Conservation (phyloP, 179 eudicot species). For the Camellia oleifera region DNA sequence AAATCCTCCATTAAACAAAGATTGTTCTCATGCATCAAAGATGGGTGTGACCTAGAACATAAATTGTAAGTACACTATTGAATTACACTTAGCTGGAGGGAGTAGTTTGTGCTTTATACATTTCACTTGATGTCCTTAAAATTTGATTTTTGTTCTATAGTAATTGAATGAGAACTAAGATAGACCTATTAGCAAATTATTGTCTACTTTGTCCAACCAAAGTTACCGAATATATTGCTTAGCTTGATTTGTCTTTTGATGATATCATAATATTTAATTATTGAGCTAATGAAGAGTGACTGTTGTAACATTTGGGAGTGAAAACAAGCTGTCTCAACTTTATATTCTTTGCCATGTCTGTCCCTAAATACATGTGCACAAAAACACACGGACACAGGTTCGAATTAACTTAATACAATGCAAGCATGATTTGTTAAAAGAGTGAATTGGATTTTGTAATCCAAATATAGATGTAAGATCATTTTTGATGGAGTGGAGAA, state of each 20-base stretch:
- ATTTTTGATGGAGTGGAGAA: neutral
- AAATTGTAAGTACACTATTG: slow-evolving; percentile 20
- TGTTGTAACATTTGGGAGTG: neutral
- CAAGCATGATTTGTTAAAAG: neutral
- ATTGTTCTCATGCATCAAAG: slow-evolving; percentile 33
- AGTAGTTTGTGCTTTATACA: neutral
- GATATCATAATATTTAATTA: neutral
- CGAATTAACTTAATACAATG: neutral
- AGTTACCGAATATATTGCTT: neutral
- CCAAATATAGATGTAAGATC: neutral
- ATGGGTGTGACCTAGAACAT: slow-evolving; percentile 34
- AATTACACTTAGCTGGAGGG: slow-evolving; percentile 2
- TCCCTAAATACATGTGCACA: neutral
- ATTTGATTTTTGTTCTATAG: neutral
- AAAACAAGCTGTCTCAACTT: neutral
- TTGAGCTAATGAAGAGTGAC: neutral
- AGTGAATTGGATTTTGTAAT: neutral
- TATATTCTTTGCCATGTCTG: neutral
- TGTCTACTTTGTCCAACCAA: neutral
- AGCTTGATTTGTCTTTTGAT: neutral
- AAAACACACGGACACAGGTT: neutral
- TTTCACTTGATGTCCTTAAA: neutral
- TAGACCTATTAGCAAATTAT: neutral
- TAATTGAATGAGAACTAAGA: neutral
- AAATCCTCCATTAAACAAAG: slow-evolving; percentile 35